Conservation (phyloP, 2,329 filamentous ascomycete species). For the Cercospora nicotianae region DNA sequence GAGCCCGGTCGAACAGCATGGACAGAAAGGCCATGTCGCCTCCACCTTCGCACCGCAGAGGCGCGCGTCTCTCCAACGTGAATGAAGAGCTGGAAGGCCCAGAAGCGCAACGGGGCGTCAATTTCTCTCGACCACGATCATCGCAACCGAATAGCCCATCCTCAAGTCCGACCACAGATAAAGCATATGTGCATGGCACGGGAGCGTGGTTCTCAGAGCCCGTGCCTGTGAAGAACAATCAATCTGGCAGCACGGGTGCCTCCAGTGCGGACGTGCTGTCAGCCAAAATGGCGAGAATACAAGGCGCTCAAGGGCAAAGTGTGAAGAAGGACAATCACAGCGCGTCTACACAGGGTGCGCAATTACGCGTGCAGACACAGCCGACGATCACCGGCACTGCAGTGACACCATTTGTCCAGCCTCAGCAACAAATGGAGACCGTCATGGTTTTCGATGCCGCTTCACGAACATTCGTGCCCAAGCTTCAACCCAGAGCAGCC, state of each 20-base stretch:
- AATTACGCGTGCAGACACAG: constrained; percentile 14
- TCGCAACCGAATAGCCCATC: constrained; percentile 40
- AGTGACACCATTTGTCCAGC: constrained; percentile 7
- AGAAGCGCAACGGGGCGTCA: constrained; percentile 46
- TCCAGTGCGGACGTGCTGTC: constrained; percentile 18
- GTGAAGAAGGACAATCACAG: constrained; percentile 20
- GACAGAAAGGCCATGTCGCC: constrained; percentile 29
- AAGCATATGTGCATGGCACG: constrained; percentile 36
- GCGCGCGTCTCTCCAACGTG: constrained; percentile 45
- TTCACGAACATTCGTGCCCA: constrained; percentile 34
- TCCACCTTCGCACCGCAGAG: constrained; percentile 22
- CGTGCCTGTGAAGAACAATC: constrained; percentile 47
- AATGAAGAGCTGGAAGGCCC: constrained; percentile 44
- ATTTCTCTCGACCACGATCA: constrained; percentile 57
- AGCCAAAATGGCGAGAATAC: constrained; percentile 26
- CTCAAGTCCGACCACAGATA: constrained; percentile 23
- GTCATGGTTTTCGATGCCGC: constrained; percentile 38
- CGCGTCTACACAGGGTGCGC: constrained; percentile 19
- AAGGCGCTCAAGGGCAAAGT: constrained; percentile 25
- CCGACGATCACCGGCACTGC: constrained; percentile 15
- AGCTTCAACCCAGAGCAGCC: constrained; percentile 25
- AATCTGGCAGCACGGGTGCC: constrained; percentile 8
- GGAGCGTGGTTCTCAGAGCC: constrained; percentile 62
- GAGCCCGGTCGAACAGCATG: constrained; percentile 37
- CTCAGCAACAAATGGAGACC: constrained; percentile 28